A percentile compares a stretch with the other conserved stretches of the same genome.
phyloP scores from a whole-genome alignment of 2,329 filamentous ascomycete species.

The Aureobasidium sp. region DNA sequence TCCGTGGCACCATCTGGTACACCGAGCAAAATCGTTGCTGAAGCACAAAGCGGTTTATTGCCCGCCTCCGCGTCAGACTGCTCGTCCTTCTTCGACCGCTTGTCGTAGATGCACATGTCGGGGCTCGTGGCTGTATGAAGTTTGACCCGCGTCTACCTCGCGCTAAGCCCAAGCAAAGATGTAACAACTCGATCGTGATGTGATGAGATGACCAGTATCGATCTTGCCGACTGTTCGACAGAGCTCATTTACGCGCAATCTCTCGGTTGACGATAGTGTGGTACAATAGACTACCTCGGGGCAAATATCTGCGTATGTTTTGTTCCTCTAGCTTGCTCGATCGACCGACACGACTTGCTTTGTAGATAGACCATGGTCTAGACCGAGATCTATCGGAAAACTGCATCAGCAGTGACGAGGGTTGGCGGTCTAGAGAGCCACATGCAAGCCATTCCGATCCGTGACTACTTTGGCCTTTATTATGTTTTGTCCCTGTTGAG shows the following conservation, averaged over 20 bases:
- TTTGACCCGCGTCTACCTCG: background rate
- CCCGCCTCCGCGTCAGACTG: background rate
- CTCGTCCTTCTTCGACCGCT: background rate
- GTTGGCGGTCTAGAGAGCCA: background rate
- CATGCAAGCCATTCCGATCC: constrained; percentile 1
- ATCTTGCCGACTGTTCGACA: background rate
- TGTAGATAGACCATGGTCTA: background rate
- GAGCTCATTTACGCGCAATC: background rate
- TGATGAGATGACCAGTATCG: background rate
- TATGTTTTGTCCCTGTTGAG: background rate
- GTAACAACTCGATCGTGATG: background rate
- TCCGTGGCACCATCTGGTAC: too few species aligned
- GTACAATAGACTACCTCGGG: background rate
- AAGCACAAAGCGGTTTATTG: background rate
- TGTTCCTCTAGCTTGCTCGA: background rate
- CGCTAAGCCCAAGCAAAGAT: background rate
- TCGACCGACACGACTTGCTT: background rate
- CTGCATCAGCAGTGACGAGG: constrained; percentile 1
- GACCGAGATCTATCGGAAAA: background rate
- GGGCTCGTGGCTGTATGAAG: background rate
- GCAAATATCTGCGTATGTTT: background rate
- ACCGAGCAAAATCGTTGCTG: background rate
- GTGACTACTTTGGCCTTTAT: background rate
- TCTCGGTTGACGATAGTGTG: background rate
- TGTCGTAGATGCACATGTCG: background rate